These are phyloP conservation scores for Sphaerosporella brunnea DNA, from an alignment of 495 filamentous ascomycete genomes.

Conservation along the genomic window DNA sequence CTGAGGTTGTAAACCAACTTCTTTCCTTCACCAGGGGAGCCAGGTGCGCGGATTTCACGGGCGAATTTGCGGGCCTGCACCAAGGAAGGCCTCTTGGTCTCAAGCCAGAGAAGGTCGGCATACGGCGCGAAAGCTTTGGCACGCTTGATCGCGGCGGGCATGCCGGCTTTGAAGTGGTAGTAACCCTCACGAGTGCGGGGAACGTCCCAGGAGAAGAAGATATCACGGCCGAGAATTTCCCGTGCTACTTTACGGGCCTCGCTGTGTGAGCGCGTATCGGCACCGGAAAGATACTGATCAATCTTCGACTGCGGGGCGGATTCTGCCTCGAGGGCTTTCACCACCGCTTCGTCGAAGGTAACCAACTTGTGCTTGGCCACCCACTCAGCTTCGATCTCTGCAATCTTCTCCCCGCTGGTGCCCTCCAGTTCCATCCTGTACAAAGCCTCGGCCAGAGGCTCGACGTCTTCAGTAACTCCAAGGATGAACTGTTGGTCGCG, in stretches of 20 bases:
- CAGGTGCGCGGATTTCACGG: slow-evolving; percentile 42
- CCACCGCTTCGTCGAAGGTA: slow-evolving; percentile 79
- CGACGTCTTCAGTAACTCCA: slow-evolving; percentile 52
- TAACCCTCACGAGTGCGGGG: slow-evolving; percentile 88
- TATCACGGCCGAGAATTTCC: slow-evolving; percentile 36
- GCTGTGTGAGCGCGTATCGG: slow-evolving; percentile 41
- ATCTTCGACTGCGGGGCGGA: slow-evolving; percentile 43
- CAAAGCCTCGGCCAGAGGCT: slow-evolving; percentile 73
- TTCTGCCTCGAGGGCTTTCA: slow-evolving; percentile 48
- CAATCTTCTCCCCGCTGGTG: slow-evolving; percentile 59
- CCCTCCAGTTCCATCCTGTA: slow-evolving; percentile 74
- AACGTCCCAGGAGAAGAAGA: slow-evolving; percentile 77
- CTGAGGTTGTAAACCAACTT: slow-evolving; percentile 88
- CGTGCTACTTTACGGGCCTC: slow-evolving; percentile 54
- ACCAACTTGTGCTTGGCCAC: slow-evolving; percentile 71
- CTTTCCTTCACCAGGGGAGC: slow-evolving; percentile 38
- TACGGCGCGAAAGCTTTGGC: slow-evolving; percentile 79
- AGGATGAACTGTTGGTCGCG: slow-evolving; percentile 95
- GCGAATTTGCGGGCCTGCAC: slow-evolving; percentile 57
- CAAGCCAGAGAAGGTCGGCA: slow-evolving; percentile 92
- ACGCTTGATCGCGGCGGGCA: slow-evolving; percentile 78
- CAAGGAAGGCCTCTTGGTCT: slow-evolving; percentile 78
- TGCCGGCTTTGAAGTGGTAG: slow-evolving; percentile 86
- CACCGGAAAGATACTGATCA: slow-evolving; percentile 42
- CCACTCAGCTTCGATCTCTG: slow-evolving; percentile 73